phyloP scores from a whole-genome alignment of 2,329 filamentous ascomycete genomes.

The Diaporthe humulicola region DNA sequence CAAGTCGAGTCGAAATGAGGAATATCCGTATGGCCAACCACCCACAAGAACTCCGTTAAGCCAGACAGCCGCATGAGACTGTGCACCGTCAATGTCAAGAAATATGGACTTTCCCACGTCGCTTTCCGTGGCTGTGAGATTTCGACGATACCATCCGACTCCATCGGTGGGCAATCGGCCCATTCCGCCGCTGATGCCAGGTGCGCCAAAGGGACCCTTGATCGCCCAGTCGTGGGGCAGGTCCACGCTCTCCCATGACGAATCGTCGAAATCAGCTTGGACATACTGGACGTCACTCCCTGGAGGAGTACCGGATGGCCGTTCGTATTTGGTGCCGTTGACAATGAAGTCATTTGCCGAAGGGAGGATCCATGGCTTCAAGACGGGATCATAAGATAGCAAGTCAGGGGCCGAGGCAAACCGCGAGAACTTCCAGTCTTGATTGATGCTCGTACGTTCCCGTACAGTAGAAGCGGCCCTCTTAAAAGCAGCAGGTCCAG shows the following conservation, averaged over 20 bases:
- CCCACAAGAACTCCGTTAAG: conserved; percentile 63
- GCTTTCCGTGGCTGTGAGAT: conserved; percentile 46
- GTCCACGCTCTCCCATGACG: conserved; percentile 54
- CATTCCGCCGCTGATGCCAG: conserved; percentile 54
- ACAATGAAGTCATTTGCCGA: conserved; percentile 18
- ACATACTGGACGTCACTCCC: conserved; percentile 17
- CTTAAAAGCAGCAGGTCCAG: not conserved
- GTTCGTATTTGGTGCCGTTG: conserved; percentile 12
- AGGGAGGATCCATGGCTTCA: conserved; percentile 22
- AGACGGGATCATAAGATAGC: not conserved
- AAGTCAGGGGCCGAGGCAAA: not conserved
- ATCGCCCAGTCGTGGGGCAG: conserved; percentile 65
- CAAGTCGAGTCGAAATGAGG: conserved; percentile 64
- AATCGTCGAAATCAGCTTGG: conserved; percentile 49
- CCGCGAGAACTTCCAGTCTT: conserved; percentile 1
- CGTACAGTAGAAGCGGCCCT: not conserved
- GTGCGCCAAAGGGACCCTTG: conserved; percentile 56
- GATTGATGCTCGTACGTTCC: not conserved
- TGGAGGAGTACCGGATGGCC: conserved; percentile 13
- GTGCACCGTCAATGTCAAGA: conserved; percentile 65
- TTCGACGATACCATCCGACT: conserved; percentile 65
- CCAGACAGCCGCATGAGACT: conserved; percentile 65
- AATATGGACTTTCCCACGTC: conserved; percentile 56
- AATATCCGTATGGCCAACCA: conserved; percentile 65
- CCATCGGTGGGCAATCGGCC: conserved; percentile 62